Base-by-base conservation (phyloP, 371 early-diverging fungal genomes). In the Mortierella sp. region DNA sequence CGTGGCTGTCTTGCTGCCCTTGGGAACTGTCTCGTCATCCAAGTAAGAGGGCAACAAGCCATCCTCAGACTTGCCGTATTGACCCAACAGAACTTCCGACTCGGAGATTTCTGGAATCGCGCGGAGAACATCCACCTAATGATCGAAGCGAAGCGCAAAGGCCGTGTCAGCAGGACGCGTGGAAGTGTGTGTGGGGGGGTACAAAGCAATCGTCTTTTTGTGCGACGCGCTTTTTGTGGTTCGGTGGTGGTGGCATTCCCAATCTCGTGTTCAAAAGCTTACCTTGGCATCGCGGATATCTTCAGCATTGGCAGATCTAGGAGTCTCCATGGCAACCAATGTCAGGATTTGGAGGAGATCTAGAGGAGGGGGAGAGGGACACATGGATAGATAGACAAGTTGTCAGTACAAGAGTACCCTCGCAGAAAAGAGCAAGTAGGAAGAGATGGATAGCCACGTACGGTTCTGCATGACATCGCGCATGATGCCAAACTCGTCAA, bases 391-490 rank as follows among this genome's bases (percentile, higher is more conserved):
- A n/a, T 14, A 17, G 17, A 19, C 27, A 34, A 14, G 29, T 13
- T n/a, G n/a, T n/a, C n/a, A n/a, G n/a, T n/a, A n/a, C n/a, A n/a
- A n/a, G n/a, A n/a, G n/a, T n/a, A n/a, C n/a, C n/a, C n/a, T n/a
- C n/a, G n/a, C n/a, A n/a, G n/a, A n/a, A n/a, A n/a, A n/a, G n/a
- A n/a, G n/a, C n/a, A n/a, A n/a, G n/a, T n/a, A n/a, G n/a, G n/a
- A n/a, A n/a, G n/a, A n/a, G n/a, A n/a, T 6, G 0, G 25, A n/a
- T 24, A 44, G 19, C 54, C 4, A 80, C 86, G 76, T 83, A 86
- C 87, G 93, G 89, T 99, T 99, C 86, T 99, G 99, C 91, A 99
- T 96, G 29, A 99, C 98, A 80, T 99, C 99, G 64, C 99, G 95
- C 67, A 99, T 95, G 54, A 99, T 98, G 49, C 99, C 99, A 82